Conservation (phyloP, 129 eudicot species). For the Lactuca sativa region DNA sequence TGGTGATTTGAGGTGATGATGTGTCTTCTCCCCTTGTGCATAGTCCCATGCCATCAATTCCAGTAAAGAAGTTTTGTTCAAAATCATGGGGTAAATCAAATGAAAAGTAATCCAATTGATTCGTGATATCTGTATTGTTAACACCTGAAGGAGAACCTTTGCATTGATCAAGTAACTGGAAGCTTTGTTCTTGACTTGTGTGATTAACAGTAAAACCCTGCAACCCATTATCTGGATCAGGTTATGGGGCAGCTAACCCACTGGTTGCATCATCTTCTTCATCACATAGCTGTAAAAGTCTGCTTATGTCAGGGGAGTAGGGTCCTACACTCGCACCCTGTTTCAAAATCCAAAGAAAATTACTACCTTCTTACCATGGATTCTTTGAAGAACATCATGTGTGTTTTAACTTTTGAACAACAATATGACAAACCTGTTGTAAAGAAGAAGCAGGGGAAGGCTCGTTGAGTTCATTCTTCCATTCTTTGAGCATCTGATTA, state of each 20-base stretch:
- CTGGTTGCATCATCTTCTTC: conserved; percentile 95
- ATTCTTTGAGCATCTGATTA: conserved; percentile 88
- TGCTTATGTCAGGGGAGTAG: conserved; percentile 60
- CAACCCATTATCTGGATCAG: conserved; percentile 49
- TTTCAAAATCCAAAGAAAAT: conserved; percentile 5
- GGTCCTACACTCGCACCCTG: conserved; percentile 72
- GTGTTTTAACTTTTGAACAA: background rate
- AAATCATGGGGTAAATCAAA: conserved; percentile 56
- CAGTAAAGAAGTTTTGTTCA: conserved; percentile 45
- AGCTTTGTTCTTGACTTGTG: conserved; percentile 49
- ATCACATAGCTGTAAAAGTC: conserved; percentile 69
- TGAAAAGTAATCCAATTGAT: conserved; percentile 51
- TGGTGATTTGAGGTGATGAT: conserved; percentile 43
- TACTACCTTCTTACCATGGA: background rate
- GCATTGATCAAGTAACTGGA: conserved; percentile 48
- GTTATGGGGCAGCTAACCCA: conserved; percentile 68
- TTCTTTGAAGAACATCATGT: background rate
- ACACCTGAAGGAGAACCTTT: conserved; percentile 52
- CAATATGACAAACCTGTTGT: conserved; percentile 45
- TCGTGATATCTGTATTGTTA: conserved; percentile 36
- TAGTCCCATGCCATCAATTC: conserved; percentile 40
- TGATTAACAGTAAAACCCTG: conserved; percentile 51
- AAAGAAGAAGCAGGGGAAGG: conserved; percentile 90
- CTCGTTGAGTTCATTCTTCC: conserved; percentile 87
- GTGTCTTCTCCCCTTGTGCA: conserved; percentile 25